Base-by-base conservation (phyloP, 208 protist genomes). In the Wallacemonas sp. region DNA sequence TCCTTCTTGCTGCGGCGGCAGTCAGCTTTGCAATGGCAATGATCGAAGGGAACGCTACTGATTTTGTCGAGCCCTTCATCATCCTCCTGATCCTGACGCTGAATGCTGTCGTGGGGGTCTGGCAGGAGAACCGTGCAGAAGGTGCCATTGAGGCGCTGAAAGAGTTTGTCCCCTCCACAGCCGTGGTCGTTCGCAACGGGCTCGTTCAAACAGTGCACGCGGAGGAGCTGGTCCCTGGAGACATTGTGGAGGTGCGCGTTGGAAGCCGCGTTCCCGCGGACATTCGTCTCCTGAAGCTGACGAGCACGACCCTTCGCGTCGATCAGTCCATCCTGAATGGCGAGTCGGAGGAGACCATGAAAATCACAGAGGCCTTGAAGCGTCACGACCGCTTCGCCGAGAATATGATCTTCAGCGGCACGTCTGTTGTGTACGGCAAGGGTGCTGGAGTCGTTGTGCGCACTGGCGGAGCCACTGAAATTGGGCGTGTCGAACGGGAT, bases 181-280 rank as follows among this genome's bases (percentile, higher is more conserved):
- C 84, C 11, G 78, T 83, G 0, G 84, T 80, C 3, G n/a, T 95
- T 14, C 88, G 95, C 23, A 66, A 95, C 52, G 94, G 89, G 10
- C 48, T 62, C 22, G 50, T 65, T 2, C 50, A 66, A 10, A 79
- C 70, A 14, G 66, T 98, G 7, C 59, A 69, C 2, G 81, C 94
- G 1, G 69, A 84, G 20, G 86, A 98, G 23, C 66, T 99, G 20
- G 98, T 99, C 1, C 91, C 90, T 0, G 98, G 98, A 16, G 98
- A 99, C 70, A 66, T 99, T 20, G 81, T 99, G 12, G 66, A 96
- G 29, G 70, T 99, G n/a, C 63, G 76, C 14, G 94, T 95, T 18
- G 98, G 98, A 12, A 94, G 98, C 65, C 89, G 97, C 45, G 91
- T 99, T 14, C 94, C 98, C 0, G 98, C 98, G 0, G 98, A 99